Percentiles rank a stretch among this genome's conserved stretches.
phyloP scores from a whole-genome alignment of 2,329 filamentous ascomycete genomes.

The Calonectria multiphialidica region DNA sequence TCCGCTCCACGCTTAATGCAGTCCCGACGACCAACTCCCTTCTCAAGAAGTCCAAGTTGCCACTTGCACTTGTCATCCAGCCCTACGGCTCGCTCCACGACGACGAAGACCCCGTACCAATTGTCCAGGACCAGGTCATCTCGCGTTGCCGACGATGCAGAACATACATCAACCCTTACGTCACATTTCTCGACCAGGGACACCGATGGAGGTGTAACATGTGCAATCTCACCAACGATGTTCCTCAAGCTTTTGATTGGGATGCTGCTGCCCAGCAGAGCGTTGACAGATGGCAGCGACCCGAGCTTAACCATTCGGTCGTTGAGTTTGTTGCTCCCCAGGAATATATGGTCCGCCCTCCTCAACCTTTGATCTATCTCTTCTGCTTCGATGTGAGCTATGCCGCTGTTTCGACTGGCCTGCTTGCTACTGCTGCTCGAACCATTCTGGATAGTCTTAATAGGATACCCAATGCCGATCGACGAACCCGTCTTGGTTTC shows the following conservation, averaged over 20 bases:
- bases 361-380: constrained; percentile 93
- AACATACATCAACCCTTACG: constrained; percentile 98
- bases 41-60: constrained; percentile 96
- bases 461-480: constrained; percentile 97
- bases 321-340: constrained; percentile 98
- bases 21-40: constrained; percentile 93
- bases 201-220: constrained; percentile 99
- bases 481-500: constrained; percentile 92
- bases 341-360: constrained; percentile 99
- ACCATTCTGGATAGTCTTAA: constrained; percentile 96
- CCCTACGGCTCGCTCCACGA: constrained; percentile 95
- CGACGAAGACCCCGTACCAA: constrained; percentile 88
- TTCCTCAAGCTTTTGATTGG: constrained; percentile 99
- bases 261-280: constrained; percentile 92
- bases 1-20: constrained; percentile 94
- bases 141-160: constrained; percentile 95
- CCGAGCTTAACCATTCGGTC: constrained; percentile 95
- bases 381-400: constrained; percentile 97
- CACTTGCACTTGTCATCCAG: constrained; percentile 95
- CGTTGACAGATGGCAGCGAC: constrained; percentile 90
- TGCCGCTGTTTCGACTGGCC: constrained; percentile 87
- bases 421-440: constrained; percentile 90
- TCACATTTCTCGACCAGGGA: constrained; percentile 95
- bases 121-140: constrained; percentile 97
- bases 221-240: constrained; percentile 98